Base-by-base conservation (phyloP, 2,329 filamentous ascomycete species). In the Cladophialophora carrionii region DNA sequence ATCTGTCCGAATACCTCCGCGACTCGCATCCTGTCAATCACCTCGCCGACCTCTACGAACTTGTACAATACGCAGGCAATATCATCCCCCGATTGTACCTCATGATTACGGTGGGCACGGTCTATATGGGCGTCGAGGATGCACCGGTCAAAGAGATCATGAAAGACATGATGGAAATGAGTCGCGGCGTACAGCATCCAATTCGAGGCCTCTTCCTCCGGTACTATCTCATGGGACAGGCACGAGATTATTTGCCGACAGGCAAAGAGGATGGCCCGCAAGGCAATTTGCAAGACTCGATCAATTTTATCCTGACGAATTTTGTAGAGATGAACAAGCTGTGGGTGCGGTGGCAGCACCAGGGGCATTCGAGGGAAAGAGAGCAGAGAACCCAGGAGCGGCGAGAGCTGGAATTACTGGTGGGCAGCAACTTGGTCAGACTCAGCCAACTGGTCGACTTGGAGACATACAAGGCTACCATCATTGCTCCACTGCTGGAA, bases 151-250 rank as follows among this genome's bases (percentile, higher is more conserved):
- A 99, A 81, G 95, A 99, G 82, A 92, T 99, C 68, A 99, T 99
- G 95, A 99, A 99, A 80, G 95, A 99, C 78, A 99, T 99, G 95
- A 99, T 99, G 95, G 95, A 99, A 79, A 99, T 99, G 95, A 98
- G 92, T 79, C 87, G 95, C 69, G 95, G 95, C 63, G 93, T 99
- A 24, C 95, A 99, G 75, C 95, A 99, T 78, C 95, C 95, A 17
- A 93, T 97, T 68, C 91, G 95, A 64, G 95, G 95, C 20, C 83
- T 99, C 62, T 99, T 99, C 77, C 81, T 99, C 73, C 88, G 95
- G 75, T 99, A 99, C 79, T 99, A 97, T 76, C 85, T 99, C 58
- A 95, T 92, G 26, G 94, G 95, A 43, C 95, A 99, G 80, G 94
- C 95, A 46, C 86, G 95, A 73, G 95, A 99, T 78, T 88, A 87